These are phyloP conservation scores for Theobroma grandiflorum DNA, from an alignment of 441 rosid species.

Conservation along the genomic window DNA sequence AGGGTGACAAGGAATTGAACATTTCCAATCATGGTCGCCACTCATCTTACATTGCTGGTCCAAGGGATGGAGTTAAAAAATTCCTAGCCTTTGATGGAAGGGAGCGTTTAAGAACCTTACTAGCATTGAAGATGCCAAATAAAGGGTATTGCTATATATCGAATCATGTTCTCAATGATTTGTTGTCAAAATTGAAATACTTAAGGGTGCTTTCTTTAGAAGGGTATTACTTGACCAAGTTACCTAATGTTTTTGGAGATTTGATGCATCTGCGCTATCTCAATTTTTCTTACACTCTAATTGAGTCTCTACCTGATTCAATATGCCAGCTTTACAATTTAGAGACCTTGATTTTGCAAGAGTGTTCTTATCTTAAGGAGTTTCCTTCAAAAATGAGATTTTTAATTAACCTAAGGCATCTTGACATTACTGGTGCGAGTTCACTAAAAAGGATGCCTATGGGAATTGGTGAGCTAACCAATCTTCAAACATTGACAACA, in stretches of 20 bases:
- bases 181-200: background rate
- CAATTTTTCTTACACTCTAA: background rate
- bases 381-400: background rate
- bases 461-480: background rate
- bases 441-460: background rate
- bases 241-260: constrained; percentile 9
- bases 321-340: background rate
- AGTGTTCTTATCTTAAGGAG: background rate
- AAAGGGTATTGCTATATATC: too few relatives aligned
- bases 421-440: background rate
- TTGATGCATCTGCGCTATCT: constrained; percentile 10
- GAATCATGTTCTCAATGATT: background rate
- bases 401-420: background rate
- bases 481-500: background rate
- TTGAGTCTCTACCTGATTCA: constrained; percentile 5
- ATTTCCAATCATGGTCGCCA: background rate
- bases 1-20: background rate
- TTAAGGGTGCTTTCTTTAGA: constrained; percentile 16
- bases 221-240: background rate
- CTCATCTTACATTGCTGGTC: too few relatives aligned
- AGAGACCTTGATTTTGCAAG: background rate
- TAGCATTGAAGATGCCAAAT: too few relatives aligned
- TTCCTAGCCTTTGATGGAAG: too few relatives aligned
- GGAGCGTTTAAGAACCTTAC: too few relatives aligned
- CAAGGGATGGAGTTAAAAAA: too few relatives aligned